Percentiles rank a stretch among this genome's conserved stretches.
Evolutionary conservation across 2,329 filamentous ascomycete genomes (phyloP).

Genomic region (Cytospora piceicola): DNA sequence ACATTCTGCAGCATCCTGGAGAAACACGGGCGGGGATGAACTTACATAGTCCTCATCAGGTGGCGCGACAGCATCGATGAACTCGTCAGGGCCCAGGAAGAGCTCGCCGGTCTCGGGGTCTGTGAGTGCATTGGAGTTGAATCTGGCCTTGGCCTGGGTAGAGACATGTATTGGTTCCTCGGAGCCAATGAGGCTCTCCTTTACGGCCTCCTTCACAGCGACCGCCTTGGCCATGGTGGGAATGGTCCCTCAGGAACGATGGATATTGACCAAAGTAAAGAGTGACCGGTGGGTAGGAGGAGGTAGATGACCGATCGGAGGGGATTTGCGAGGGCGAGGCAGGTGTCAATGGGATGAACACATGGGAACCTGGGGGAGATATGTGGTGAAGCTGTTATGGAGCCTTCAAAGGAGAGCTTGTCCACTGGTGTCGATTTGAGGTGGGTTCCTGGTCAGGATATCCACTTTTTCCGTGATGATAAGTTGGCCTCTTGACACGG

Average conservation of each 20-base stretch:
- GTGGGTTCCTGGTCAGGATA: constrained; percentile 6
- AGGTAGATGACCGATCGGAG: background rate
- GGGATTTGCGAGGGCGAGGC: constrained; percentile 1
- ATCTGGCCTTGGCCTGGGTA: constrained; percentile 74
- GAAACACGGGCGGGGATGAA: constrained; percentile 34
- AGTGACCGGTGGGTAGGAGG: background rate
- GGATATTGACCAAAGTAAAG: background rate
- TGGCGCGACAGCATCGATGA: constrained; percentile 88
- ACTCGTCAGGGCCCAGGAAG: constrained; percentile 82
- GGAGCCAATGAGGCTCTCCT: constrained; percentile 75
- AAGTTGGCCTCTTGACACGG: constrained; percentile 22
- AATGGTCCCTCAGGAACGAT: constrained; percentile 1
- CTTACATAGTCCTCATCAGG: constrained; percentile 88
- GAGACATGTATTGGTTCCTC: constrained; percentile 66
- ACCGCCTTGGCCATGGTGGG: constrained; percentile 48
- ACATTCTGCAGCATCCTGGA: background rate
- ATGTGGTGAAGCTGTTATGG: constrained; percentile 2
- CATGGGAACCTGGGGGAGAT: constrained; percentile 12
- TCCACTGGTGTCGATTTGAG: constrained; percentile 4
- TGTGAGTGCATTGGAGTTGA: constrained; percentile 74
- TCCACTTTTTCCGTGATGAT: constrained; percentile 10
- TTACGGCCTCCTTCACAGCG: constrained; percentile 70
- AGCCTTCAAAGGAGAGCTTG: constrained; percentile 3
- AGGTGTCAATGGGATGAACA: constrained; percentile 9
- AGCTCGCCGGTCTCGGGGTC: constrained; percentile 76